phyloP scores from a whole-genome alignment of 1,284 basidiomycete genomes.

The Irpex sp. region DNA sequence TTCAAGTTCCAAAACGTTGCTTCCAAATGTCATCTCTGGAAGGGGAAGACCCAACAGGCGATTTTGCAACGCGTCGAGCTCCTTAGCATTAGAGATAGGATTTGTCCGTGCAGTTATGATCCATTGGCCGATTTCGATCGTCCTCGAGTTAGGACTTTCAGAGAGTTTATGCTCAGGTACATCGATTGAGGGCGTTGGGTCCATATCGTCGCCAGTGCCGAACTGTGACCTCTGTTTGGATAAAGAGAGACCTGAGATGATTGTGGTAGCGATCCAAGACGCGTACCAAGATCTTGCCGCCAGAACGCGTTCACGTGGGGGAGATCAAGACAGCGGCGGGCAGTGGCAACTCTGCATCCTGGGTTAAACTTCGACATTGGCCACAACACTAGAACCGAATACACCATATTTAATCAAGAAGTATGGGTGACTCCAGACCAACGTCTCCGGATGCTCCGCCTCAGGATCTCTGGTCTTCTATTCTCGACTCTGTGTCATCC shows the following conservation, averaged over 20 bases:
- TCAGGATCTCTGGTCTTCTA: constrained; percentile 87
- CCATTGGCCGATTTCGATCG: constrained; percentile 67
- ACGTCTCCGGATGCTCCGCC: constrained; percentile 67
- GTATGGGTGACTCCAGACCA: constrained; percentile 51
- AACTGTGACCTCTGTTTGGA: background rate
- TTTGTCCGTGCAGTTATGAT: constrained; percentile 59
- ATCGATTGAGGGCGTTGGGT: constrained; percentile 32
- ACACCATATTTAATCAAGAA: background rate
- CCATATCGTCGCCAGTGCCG: constrained; percentile 26
- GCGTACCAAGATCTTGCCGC: background rate
- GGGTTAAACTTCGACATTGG: background rate
- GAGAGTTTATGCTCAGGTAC: constrained; percentile 60
- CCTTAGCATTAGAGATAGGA: constrained; percentile 74
- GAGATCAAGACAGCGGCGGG: background rate
- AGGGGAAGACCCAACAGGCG: constrained; percentile 68
- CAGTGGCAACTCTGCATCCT: too few species aligned
- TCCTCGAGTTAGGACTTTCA: constrained; percentile 63
- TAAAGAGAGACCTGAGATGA: constrained; percentile 1
- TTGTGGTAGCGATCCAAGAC: background rate
- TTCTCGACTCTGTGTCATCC: constrained; percentile 84
- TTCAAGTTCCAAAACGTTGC: constrained; percentile 71
- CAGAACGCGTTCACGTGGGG: background rate
- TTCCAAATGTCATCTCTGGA: constrained; percentile 97
- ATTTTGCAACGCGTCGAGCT: constrained; percentile 67
- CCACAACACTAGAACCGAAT: background rate